Evolutionary conservation across 2,329 filamentous ascomycete species (phyloP).

Genomic region (Botrytis sinoallii): DNA sequence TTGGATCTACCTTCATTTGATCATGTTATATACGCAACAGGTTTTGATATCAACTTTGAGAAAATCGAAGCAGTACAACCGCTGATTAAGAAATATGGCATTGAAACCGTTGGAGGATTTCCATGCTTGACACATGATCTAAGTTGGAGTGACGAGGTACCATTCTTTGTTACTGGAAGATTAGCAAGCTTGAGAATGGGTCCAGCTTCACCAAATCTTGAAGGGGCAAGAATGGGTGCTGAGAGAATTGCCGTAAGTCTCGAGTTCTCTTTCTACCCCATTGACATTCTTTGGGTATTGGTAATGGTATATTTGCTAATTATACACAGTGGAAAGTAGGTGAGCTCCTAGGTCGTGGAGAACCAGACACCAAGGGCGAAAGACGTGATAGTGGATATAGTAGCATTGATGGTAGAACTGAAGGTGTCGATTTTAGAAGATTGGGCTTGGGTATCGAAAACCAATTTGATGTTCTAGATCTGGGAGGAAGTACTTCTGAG

Average conservation of each 20-base stretch:
- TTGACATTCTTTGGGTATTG: not conserved
- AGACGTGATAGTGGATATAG: constrained; percentile 23
- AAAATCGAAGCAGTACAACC: constrained; percentile 59
- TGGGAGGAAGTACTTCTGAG: not conserved
- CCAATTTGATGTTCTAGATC: constrained; percentile 27
- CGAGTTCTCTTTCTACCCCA: not conserved
- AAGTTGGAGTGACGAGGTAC: constrained; percentile 71
- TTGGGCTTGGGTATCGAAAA: constrained; percentile 30
- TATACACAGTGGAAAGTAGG: constrained; percentile 27
- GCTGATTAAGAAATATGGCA: constrained; percentile 57
- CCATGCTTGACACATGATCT: constrained; percentile 74
- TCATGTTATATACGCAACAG: constrained; percentile 54
- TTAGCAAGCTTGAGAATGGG: constrained; percentile 67
- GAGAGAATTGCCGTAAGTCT: constrained; percentile 50
- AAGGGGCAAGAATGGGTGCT: constrained; percentile 68
- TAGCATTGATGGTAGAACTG: constrained; percentile 11
- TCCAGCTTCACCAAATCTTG: constrained; percentile 70
- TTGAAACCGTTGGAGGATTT: constrained; percentile 61
- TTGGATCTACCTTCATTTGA: constrained; percentile 46
- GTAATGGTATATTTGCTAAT: not conserved
- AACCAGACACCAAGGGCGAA: not conserved
- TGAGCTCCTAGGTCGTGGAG: constrained; percentile 20
- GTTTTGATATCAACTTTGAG: constrained; percentile 61
- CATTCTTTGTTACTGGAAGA: constrained; percentile 67
- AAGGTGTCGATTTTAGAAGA: constrained; percentile 28